Conservation (phyloP, 2,329 filamentous ascomycete species). For the Calonectria fujianensis region DNA sequence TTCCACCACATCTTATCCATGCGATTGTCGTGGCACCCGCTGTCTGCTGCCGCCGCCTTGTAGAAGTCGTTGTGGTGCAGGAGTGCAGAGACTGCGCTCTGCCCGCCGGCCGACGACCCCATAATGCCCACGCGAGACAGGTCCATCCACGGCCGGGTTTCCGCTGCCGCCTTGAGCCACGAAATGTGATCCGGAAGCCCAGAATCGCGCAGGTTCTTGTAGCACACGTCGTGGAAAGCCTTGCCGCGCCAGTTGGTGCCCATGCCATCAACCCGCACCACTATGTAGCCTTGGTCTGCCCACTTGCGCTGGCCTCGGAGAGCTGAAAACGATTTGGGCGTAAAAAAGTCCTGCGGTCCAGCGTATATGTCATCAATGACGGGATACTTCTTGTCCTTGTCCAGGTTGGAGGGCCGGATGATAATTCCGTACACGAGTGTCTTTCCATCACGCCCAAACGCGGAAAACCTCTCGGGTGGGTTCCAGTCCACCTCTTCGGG, state of each 20-base stretch:
- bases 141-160: slow-evolving; percentile 56
- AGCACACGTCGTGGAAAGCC: slow-evolving; percentile 56
- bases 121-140: slow-evolving; percentile 54
- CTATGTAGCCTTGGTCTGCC: slow-evolving; percentile 57
- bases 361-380: slow-evolving; percentile 57
- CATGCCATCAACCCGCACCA: slow-evolving; percentile 58
- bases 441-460: slow-evolving; percentile 52
- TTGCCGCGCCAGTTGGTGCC: slow-evolving; percentile 58
- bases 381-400: slow-evolving; percentile 52
- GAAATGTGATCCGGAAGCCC: slow-evolving; percentile 57
- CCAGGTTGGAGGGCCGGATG: slow-evolving; percentile 51
- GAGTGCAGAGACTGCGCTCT: slow-evolving; percentile 54
- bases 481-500: slow-evolving; percentile 43
- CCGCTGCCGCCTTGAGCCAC: slow-evolving; percentile 55
- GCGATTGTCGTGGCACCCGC: slow-evolving; percentile 58
- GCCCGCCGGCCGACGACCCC: slow-evolving; percentile 57
- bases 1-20: slow-evolving; percentile 59
- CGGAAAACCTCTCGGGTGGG: slow-evolving; percentile 51
- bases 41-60: slow-evolving; percentile 53
- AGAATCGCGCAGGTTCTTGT: slow-evolving; percentile 55
- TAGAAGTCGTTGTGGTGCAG: slow-evolving; percentile 56
- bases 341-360: slow-evolving; percentile 54
- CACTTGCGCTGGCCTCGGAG: slow-evolving; percentile 44
- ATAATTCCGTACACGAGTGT: slow-evolving; percentile 56
- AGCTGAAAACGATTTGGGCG: slow-evolving; percentile 51